These are phyloP conservation scores for Auxenochlorella pyrenoidosa DNA, from an alignment of 139 green algal species.

Conservation along the genomic window DNA sequence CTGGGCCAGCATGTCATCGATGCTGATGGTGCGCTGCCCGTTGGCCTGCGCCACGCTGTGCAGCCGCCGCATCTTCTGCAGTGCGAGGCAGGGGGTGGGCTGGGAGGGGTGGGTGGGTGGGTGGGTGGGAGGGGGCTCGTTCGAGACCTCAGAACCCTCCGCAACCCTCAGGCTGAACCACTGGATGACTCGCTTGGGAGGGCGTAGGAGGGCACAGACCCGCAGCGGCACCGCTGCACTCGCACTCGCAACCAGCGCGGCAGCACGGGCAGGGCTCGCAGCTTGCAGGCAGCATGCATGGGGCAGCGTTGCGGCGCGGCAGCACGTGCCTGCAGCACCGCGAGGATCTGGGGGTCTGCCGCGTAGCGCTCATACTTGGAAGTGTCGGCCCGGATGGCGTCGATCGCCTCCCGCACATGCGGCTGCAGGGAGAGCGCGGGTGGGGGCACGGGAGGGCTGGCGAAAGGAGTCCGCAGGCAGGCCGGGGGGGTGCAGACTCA, in stretches of 20 bases:
- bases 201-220: neutral
- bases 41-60: constrained; percentile 47
- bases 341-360: constrained; percentile 27
- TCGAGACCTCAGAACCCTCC: too few species aligned
- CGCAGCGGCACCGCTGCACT: neutral
- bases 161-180: too few species aligned
- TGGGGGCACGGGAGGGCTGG: neutral
- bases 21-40: constrained; percentile 33
- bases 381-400: constrained; percentile 33
- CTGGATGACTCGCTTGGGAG: too few species aligned
- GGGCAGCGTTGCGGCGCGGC: neutral
- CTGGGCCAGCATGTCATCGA: constrained; percentile 38
- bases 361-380: constrained; percentile 12
- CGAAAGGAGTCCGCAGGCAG: too few species aligned
- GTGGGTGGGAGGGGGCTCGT: too few species aligned
- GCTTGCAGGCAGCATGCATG: neutral
- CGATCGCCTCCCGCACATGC: constrained; percentile 13
- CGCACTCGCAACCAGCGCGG: too few species aligned
- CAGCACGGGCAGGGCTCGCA: neutral
- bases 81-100: neutral
- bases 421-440: neutral
- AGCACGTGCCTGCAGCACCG: constrained; percentile 26
- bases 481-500: too few species aligned
- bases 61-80: constrained; percentile 45
- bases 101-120: too few species aligned